Percentiles rank a stretch among this genome's conserved stretches.
These are phyloP conservation scores for Fragaria ananassa DNA, from an alignment of 306 rosid genomes.

Conservation along the genomic window DNA sequence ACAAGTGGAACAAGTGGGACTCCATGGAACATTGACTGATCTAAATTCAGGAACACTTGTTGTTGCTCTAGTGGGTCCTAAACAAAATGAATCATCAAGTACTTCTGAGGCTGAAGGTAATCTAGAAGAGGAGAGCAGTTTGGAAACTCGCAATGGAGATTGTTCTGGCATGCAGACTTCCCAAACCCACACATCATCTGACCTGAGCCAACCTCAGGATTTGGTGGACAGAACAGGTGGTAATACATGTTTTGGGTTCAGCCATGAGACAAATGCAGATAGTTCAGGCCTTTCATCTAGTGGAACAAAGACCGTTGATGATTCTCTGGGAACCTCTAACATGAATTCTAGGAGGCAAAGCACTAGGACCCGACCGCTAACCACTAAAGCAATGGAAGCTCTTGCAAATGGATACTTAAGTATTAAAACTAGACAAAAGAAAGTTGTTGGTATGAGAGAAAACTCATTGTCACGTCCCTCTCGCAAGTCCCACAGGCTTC, in stretches of 20 bases:
- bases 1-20: slow-evolving; percentile 26
- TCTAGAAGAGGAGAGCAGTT: slow-evolving; percentile 26
- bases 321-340: slow-evolving; percentile 25
- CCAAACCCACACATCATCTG: slow-evolving; percentile 26
- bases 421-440: slow-evolving; percentile 36
- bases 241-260: slow-evolving; percentile 16
- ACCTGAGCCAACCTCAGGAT: slow-evolving; percentile 32
- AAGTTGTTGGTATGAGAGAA: slow-evolving; percentile 20
- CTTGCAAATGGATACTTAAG: slow-evolving; percentile 52
- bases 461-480: slow-evolving; percentile 31
- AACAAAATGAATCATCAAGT: slow-evolving; percentile 26
- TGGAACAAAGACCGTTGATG: slow-evolving; percentile 19
- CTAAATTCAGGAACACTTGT: slow-evolving; percentile 34
- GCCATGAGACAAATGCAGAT: slow-evolving; percentile 18
- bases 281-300: slow-evolving; percentile 20
- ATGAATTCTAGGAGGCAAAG: slow-evolving; percentile 59
- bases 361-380: slow-evolving; percentile 73
- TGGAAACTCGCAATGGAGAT: slow-evolving; percentile 12
- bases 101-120: slow-evolving; percentile 32
- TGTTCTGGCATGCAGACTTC: slow-evolving; percentile 20
- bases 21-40: slow-evolving; percentile 26
- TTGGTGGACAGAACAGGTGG: slow-evolving; percentile 26
- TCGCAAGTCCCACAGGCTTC: slow-evolving; percentile 47
- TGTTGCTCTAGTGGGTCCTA: slow-evolving; percentile 29
- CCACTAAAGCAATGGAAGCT: slow-evolving; percentile 68